These are phyloP conservation scores for Fremontodendron californicum DNA, from an alignment of 345 rosid genomes.

Conservation along the genomic window DNA sequence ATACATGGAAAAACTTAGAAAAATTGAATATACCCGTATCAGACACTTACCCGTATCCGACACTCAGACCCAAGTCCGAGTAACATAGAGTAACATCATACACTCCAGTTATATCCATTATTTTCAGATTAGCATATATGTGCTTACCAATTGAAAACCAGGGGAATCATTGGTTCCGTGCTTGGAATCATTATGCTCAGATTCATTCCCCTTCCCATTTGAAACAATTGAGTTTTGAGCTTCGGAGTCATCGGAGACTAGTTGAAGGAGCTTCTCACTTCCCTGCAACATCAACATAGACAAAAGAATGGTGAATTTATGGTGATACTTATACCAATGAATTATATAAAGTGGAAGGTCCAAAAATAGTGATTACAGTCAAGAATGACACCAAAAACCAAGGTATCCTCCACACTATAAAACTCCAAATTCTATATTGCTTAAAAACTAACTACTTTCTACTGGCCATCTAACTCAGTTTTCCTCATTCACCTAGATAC, in stretches of 20 bases:
- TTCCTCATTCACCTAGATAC: not conserved
- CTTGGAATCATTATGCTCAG: slow-evolving; percentile 20
- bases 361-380: not conserved
- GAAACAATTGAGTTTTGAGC: slow-evolving; percentile 19
- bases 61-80: no score
- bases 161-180: slow-evolving; percentile 19
- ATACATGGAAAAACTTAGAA: no score
- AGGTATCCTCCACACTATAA: not conserved
- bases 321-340: not conserved
- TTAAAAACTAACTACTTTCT: not conserved
- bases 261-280: slow-evolving; percentile 83
- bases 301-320: not conserved
- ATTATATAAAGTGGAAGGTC: not conserved
- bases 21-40: no score
- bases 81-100: not conserved
- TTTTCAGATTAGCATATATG: not conserved
- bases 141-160: slow-evolving; percentile 43
- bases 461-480: not conserved
- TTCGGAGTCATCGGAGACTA: slow-evolving; percentile 51
- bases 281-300: slow-evolving; percentile 43
- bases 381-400: not conserved
- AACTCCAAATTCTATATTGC: not conserved
- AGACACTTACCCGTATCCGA: no score
- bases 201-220: slow-evolving; percentile 18
- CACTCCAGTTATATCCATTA: not conserved